phyloP scores from a whole-genome alignment of 1,284 basidiomycete species.

The Gastroboletus turbinatus region DNA sequence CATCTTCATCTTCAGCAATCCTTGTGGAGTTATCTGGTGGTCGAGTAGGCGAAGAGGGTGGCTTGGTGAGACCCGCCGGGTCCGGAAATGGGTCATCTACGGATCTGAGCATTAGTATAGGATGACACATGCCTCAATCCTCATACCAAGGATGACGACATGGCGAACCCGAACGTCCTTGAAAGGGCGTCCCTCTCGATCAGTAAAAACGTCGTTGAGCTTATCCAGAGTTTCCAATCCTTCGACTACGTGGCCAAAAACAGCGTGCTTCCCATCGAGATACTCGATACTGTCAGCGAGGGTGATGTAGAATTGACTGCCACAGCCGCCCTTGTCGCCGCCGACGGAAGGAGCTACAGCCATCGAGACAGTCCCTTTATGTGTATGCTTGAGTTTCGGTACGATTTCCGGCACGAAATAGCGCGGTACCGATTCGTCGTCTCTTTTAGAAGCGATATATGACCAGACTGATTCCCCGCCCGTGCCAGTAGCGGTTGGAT shows the following conservation, averaged over 20 bases:
- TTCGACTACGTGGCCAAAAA: slow-evolving; percentile 95
- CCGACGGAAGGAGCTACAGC: slow-evolving; percentile 80
- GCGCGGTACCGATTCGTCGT: slow-evolving; percentile 48
- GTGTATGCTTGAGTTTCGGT: slow-evolving; percentile 79
- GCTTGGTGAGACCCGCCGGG: slow-evolving; percentile 70
- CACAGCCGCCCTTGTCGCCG: slow-evolving; percentile 77
- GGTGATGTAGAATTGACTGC: slow-evolving; percentile 96
- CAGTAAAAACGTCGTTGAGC: slow-evolving; percentile 88
- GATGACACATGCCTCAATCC: not conserved
- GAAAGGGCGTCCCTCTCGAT: slow-evolving; percentile 86
- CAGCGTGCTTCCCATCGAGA: slow-evolving; percentile 93
- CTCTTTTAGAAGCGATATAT: slow-evolving; percentile 55
- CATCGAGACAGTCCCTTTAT: slow-evolving; percentile 94
- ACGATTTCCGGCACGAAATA: slow-evolving; percentile 86
- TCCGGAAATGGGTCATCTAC: slow-evolving; percentile 94
- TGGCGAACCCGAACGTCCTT: slow-evolving; percentile 94
- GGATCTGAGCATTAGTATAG: slow-evolving; percentile 3
- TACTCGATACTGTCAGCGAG: slow-evolving; percentile 90
- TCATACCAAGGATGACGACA: slow-evolving; percentile 83
- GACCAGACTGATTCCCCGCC: slow-evolving; percentile 89
- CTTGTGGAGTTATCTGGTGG: slow-evolving; percentile 84
- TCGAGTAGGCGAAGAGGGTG: slow-evolving; percentile 75
- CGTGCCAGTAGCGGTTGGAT: slow-evolving; percentile 92
- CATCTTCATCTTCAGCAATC: slow-evolving; percentile 90
- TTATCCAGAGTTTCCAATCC: slow-evolving; percentile 91